These are phyloP conservation scores for Bipolaris zeicola DNA, from an alignment of 2,329 filamentous ascomycete species.

Conservation along the genomic window DNA sequence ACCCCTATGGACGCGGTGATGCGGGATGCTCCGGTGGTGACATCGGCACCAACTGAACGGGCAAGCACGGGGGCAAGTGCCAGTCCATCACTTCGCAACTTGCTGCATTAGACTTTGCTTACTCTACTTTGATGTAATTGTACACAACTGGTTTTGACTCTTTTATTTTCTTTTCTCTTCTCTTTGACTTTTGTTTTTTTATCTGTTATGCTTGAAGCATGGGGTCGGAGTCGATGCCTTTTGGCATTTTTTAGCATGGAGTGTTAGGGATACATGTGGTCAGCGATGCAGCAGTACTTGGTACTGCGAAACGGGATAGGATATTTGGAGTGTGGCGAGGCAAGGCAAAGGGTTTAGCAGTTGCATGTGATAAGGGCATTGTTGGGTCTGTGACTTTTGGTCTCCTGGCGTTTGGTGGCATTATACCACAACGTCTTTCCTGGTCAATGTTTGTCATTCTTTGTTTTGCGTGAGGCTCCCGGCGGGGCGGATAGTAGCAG, in stretches of 20 bases:
- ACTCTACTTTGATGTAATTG: slow-evolving; percentile 9
- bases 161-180: slow-evolving; percentile 13
- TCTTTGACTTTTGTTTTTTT: slow-evolving; percentile 8
- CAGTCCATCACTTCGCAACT: slow-evolving; percentile 55
- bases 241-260: slow-evolving; percentile 23
- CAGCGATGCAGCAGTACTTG: slow-evolving; percentile 12
- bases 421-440: slow-evolving; percentile 40
- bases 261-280: slow-evolving; percentile 4
- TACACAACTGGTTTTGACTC: slow-evolving; percentile 4
- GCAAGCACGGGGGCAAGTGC: slow-evolving; percentile 51
- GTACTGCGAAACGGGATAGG: slow-evolving; percentile 19
- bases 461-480: slow-evolving; percentile 7
- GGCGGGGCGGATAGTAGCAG: not conserved
- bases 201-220: slow-evolving; percentile 21
- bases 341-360: slow-evolving; percentile 13
- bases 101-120: slow-evolving; percentile 49
- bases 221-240: slow-evolving; percentile 28
- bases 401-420: slow-evolving; percentile 27
- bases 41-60: slow-evolving; percentile 37
- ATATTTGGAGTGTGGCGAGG: slow-evolving; percentile 2
- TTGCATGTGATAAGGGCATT: slow-evolving; percentile 15
- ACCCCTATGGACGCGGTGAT: slow-evolving; percentile 44
- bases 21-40: slow-evolving; percentile 37
- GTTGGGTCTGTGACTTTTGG: slow-evolving; percentile 22
- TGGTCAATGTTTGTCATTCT: slow-evolving; percentile 15